A percentile compares a stretch with the other conserved stretches of the same genome.
These are phyloP conservation scores for Penicillium sp. DNA, from an alignment of 2,329 filamentous ascomycete genomes.

Conservation along the genomic window DNA sequence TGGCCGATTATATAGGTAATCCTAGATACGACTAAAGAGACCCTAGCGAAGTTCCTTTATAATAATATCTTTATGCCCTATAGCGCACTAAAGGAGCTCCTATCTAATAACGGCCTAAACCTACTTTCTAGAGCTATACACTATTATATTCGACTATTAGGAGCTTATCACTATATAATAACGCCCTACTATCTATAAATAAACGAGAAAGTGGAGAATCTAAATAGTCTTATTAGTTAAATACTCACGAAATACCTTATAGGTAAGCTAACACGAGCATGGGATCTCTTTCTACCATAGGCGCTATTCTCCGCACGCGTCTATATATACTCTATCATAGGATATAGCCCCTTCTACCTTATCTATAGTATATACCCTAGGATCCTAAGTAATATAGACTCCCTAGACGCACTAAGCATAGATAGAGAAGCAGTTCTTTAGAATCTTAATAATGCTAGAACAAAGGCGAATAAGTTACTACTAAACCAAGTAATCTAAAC, in stretches of 20 bases:
- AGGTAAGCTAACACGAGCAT: conserved; percentile 2
- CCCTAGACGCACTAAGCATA: background rate
- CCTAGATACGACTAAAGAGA: background rate
- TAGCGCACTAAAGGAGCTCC: background rate
- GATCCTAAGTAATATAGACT: background rate
- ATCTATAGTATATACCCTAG: background rate
- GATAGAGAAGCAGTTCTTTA: background rate
- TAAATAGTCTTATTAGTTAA: conserved; percentile 1
- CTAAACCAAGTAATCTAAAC: background rate
- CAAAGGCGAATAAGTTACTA: background rate
- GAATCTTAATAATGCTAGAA: background rate
- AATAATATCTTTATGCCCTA: background rate
- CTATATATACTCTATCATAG: background rate
- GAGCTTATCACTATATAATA: background rate
- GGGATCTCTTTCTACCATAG: conserved; percentile 5
- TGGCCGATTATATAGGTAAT: background rate
- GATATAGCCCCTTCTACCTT: background rate
- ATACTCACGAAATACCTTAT: conserved; percentile 11
- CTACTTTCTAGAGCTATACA: background rate
- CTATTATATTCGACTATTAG: background rate
- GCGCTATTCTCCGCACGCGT: background rate
- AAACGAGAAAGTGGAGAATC: conserved; percentile 8
- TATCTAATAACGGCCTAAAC: background rate
- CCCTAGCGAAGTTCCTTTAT: background rate
- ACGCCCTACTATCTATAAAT: conserved; percentile 1